These are phyloP conservation scores for Phalaenopsis aphrodite DNA, from an alignment of 106 monocot genomes.

Conservation along the genomic window DNA sequence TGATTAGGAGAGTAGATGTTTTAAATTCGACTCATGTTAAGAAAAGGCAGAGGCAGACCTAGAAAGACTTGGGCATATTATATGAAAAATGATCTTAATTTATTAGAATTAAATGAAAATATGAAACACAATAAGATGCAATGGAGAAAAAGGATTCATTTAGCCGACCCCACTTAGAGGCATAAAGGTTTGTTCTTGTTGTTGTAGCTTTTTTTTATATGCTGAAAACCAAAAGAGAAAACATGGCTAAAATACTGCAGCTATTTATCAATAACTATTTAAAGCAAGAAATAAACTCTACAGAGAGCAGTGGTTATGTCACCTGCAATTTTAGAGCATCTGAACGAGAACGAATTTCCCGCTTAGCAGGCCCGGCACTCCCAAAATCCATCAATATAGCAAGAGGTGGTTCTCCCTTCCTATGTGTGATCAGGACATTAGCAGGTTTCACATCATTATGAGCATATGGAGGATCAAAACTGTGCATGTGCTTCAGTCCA, in stretches of 20 bases:
- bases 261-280: neutral
- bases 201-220: no score
- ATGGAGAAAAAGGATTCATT: no score
- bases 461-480: conserved; percentile 93
- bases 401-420: conserved; percentile 67
- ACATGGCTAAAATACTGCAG: neutral
- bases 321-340: conserved; percentile 94
- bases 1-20: no score
- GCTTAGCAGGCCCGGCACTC: conserved; percentile 75
- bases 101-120: no score
- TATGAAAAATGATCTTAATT: no score
- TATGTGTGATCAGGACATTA: conserved; percentile 78
- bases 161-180: no score
- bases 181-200: no score
- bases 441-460: conserved; percentile 99
- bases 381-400: conserved; percentile 99
- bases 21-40: no score
- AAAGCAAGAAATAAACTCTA: neutral
- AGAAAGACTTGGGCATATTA: no score
- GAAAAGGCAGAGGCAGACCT: no score
- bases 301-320: neutral
- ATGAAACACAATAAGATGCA: no score
- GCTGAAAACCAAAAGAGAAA: neutral
- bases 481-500: conserved; percentile 96
- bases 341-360: conserved; percentile 69